Conservation (phyloP, 371 early-diverging fungal species). For the Apophysomyces ossiformis region DNA sequence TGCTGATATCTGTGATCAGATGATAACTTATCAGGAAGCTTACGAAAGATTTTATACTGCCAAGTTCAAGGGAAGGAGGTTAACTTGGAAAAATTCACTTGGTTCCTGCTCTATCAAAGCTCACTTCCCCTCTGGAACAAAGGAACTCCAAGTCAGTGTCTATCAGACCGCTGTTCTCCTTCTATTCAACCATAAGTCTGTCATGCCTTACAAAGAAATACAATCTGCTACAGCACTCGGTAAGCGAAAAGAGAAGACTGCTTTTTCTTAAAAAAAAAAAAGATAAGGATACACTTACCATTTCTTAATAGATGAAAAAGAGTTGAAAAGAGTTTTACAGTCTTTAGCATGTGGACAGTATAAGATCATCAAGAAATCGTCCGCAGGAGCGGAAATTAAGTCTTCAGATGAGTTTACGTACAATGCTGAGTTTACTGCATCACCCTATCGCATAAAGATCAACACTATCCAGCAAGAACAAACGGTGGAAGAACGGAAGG, state of each 20-base stretch:
- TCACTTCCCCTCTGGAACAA: slow-evolving; percentile 55
- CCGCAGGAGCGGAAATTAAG: slow-evolving; percentile 25
- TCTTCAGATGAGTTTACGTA: slow-evolving; percentile 63
- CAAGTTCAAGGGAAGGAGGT: slow-evolving; percentile 77
- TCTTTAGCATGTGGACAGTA: slow-evolving; percentile 81
- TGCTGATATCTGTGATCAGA: slow-evolving; percentile 40
- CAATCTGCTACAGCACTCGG: slow-evolving; percentile 62
- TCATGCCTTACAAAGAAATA: slow-evolving; percentile 71
- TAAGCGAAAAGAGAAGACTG: slow-evolving; percentile 17
- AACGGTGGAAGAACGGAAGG: slow-evolving; percentile 72
- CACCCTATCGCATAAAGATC: slow-evolving; percentile 73
- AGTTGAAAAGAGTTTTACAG: slow-evolving; percentile 75
- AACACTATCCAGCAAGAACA: slow-evolving; percentile 81
- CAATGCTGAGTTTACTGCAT: slow-evolving; percentile 71
- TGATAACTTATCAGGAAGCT: slow-evolving; percentile 63
- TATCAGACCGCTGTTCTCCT: slow-evolving; percentile 79
- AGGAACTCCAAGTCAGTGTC: slow-evolving; percentile 76
- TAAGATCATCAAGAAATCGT: slow-evolving; percentile 67
- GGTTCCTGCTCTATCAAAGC: slow-evolving; percentile 77
- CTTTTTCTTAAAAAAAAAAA: neutral
- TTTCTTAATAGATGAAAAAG: slow-evolving; percentile 56
- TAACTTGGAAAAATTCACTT: slow-evolving; percentile 87
- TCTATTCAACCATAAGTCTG: slow-evolving; percentile 68
- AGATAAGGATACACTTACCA: neutral
- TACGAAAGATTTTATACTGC: slow-evolving; percentile 78